A percentile compares a stretch with the other conserved stretches of the same genome.
These are phyloP conservation scores for Colletotrichum cordylinicola DNA, from an alignment of 2,329 filamentous ascomycete genomes.

Conservation along the genomic window DNA sequence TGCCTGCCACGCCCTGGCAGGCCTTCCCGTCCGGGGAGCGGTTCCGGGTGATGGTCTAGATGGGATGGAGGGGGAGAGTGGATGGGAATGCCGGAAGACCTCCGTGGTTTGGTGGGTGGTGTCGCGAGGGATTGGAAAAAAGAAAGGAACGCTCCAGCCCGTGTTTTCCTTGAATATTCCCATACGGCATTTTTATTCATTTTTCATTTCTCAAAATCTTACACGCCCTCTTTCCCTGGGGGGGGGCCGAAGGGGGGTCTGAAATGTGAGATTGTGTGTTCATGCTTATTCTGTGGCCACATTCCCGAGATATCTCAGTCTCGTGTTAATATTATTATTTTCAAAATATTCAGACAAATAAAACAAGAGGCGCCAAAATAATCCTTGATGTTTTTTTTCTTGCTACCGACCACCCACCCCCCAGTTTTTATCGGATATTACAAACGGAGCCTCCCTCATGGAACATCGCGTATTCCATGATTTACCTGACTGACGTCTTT, in stretches of 20 bases:
- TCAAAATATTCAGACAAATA: not conserved
- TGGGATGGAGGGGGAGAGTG: not conserved
- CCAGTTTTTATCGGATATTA: not conserved
- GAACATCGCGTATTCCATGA: not conserved
- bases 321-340: not conserved
- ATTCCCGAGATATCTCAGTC: not conserved
- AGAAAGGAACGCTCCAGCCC: not conserved
- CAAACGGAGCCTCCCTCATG: not conserved
- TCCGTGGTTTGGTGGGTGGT: not conserved
- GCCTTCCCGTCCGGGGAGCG: conserved; percentile 12
- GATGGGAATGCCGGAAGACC: not conserved
- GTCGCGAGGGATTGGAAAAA: not conserved
- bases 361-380: not conserved
- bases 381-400: too few species aligned
- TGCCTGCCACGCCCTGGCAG: conserved; percentile 13
- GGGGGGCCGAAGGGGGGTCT: not conserved
- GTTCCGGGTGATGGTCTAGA: not conserved
- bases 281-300: conserved; percentile 19
- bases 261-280: conserved; percentile 14
- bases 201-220: not conserved
- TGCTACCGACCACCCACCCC: not conserved
- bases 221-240: not conserved
- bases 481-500: not conserved
- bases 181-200: not conserved
- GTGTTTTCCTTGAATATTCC: not conserved